Conservation (phyloP, 2,329 filamentous ascomycete species). For the Diaporthe nobilis region DNA sequence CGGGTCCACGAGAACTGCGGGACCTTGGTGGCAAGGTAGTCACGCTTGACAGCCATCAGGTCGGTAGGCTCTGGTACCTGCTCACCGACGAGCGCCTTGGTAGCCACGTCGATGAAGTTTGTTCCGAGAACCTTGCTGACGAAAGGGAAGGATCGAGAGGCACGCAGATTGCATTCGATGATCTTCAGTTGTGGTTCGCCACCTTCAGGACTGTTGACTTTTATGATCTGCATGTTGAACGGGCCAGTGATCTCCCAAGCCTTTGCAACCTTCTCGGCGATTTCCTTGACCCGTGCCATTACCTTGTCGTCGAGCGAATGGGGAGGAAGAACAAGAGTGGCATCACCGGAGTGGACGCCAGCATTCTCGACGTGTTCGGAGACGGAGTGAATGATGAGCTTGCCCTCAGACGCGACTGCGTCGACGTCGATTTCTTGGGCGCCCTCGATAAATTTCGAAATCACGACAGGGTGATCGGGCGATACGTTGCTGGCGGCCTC, state of each 20-base stretch:
- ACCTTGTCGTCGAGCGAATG: conserved; percentile 81
- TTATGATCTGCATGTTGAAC: conserved; percentile 99
- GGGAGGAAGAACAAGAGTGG: conserved; percentile 92
- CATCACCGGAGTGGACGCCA: conserved; percentile 97
- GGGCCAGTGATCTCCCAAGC: conserved; percentile 98
- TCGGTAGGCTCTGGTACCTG: conserved; percentile 88
- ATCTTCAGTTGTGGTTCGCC: conserved; percentile 88
- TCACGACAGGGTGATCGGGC: conserved; percentile 97
- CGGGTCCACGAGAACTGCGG: conserved; percentile 99
- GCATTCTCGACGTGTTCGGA: conserved; percentile 97
- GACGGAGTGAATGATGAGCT: conserved; percentile 91
- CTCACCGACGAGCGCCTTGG: conserved; percentile 89
- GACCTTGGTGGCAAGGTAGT: conserved; percentile 97
- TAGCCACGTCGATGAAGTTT: conserved; percentile 97
- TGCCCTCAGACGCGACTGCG: conserved; percentile 87
- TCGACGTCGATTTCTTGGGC: conserved; percentile 98
- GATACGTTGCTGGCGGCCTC: conserved; percentile 91
- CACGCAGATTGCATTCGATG: conserved; percentile 98
- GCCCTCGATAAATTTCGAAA: conserved; percentile 98
- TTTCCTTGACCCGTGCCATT: conserved; percentile 92
- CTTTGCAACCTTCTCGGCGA: conserved; percentile 95
- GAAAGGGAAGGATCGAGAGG: conserved; percentile 97
- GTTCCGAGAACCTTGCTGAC: conserved; percentile 96
- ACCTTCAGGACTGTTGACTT: conserved; percentile 82
- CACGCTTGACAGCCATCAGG: conserved; percentile 88